Percentiles rank a stretch among this genome's conserved stretches.
Conservation (phyloP, 2,329 filamentous ascomycete species). For the Penicillium griseofulvum region DNA sequence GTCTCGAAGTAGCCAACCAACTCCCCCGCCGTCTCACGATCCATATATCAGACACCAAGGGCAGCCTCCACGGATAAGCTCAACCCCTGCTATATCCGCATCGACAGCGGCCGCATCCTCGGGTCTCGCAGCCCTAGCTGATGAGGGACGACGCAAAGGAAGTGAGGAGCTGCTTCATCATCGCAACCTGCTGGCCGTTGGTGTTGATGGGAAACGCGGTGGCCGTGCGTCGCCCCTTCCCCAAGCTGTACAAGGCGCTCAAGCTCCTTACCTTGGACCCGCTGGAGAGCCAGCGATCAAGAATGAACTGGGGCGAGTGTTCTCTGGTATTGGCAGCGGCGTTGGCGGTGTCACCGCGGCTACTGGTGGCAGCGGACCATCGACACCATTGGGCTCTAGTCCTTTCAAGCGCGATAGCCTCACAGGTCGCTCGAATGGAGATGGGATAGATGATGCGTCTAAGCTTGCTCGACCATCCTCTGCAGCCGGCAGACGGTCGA, state of each 20-base stretch:
- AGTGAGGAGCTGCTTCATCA: constrained; percentile 59
- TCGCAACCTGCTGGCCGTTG: constrained; percentile 70
- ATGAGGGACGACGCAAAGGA: constrained; percentile 44
- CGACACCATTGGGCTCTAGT: constrained; percentile 55
- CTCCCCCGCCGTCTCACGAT: constrained; percentile 36
- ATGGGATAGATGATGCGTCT: constrained; percentile 34
- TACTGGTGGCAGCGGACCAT: constrained; percentile 50
- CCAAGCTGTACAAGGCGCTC: constrained; percentile 89
- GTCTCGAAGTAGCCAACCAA: constrained; percentile 34
- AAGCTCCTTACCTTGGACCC: constrained; percentile 74
- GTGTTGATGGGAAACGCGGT: constrained; percentile 71
- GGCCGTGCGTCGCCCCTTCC: constrained; percentile 85
- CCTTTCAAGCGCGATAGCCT: constrained; percentile 53
- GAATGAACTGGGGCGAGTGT: constrained; percentile 91
- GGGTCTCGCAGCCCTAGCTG: constrained; percentile 27
- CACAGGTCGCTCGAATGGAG: constrained; percentile 46
- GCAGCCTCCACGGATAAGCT: constrained; percentile 35
- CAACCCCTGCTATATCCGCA: constrained; percentile 25
- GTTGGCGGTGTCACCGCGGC: constrained; percentile 54
- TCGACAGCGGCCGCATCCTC: constrained; percentile 30
- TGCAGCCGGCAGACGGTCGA: constrained; percentile 56
- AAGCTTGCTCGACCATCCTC: constrained; percentile 45
- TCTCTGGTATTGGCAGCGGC: constrained; percentile 82
- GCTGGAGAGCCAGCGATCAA: constrained; percentile 85
- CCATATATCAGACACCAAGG: constrained; percentile 32